These are phyloP conservation scores for Fusarium napiforme DNA, from an alignment of 2,329 filamentous ascomycete genomes.

Conservation along the genomic window DNA sequence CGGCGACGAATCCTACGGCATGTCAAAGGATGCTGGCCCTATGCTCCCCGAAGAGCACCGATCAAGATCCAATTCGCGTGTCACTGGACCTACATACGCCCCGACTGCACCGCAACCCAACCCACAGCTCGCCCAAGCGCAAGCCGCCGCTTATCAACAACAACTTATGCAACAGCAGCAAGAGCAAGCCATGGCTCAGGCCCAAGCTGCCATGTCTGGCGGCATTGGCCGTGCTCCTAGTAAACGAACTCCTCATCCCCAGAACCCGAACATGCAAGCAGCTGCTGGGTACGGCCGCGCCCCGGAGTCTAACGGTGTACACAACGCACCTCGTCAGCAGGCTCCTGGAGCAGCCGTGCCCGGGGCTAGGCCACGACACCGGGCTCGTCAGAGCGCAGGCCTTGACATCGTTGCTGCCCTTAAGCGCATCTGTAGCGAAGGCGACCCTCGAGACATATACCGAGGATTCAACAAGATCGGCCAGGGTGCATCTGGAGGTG, in stretches of 20 bases:
- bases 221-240: conserved; percentile 79
- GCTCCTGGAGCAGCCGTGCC: conserved; percentile 54
- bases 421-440: conserved; percentile 88
- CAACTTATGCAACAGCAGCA: conserved; percentile 83
- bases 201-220: conserved; percentile 79
- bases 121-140: conserved; percentile 48
- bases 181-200: conserved; percentile 82
- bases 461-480: conserved; percentile 92
- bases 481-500: conserved; percentile 95
- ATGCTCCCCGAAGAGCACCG: conserved; percentile 75
- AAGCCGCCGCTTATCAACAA: conserved; percentile 66
- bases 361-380: conserved; percentile 76
- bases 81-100: conserved; percentile 64
- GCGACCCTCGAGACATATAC: conserved; percentile 90
- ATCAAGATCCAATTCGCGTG: conserved; percentile 75
- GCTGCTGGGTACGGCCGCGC: conserved; percentile 45
- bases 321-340: conserved; percentile 51
- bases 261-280: conserved; percentile 41
- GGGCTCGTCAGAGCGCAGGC: conserved; percentile 80
- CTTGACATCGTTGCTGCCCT: conserved; percentile 86
- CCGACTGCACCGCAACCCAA: conserved; percentile 54
- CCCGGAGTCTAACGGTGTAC: conserved; percentile 48
- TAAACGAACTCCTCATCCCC: conserved; percentile 67
- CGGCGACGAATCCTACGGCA: conserved; percentile 64
- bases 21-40: conserved; percentile 65